A percentile compares a stretch with the other conserved stretches of the same genome.
Conservation (phyloP, 169 alveolate species). For the Eimeria zaria region DNA sequence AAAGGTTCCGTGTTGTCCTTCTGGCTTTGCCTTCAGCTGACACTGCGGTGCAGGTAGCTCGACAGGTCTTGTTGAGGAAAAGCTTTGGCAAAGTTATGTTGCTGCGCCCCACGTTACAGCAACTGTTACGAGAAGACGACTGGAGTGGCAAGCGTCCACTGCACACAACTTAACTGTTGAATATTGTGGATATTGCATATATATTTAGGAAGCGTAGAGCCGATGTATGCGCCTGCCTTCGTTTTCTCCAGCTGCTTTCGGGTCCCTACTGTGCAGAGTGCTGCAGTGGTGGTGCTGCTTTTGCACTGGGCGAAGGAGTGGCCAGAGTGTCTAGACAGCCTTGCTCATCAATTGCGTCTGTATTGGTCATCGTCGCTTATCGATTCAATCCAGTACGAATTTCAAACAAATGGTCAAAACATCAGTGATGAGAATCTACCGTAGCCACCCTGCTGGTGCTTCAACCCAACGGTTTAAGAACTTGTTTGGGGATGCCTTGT, state of each 20-base stretch:
- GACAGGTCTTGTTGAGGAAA: constrained; percentile 56
- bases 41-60: constrained; percentile 70
- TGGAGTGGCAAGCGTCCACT: constrained; percentile 68
- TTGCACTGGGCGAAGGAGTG: constrained; percentile 79
- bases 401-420: background rate
- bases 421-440: background rate
- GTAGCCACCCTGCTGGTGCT: background rate
- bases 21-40: constrained; percentile 53
- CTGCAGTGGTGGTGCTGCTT: constrained; percentile 76
- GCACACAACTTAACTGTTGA: background rate
- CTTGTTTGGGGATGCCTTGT: background rate
- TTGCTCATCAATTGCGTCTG: constrained; percentile 64
- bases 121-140: constrained; percentile 54
- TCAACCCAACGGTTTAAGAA: background rate
- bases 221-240: constrained; percentile 13
- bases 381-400: constrained; percentile 59
- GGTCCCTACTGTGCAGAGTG: constrained; percentile 14
- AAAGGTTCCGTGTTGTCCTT: background rate
- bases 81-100: constrained; percentile 35
- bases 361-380: constrained; percentile 60
- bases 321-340: constrained; percentile 73
- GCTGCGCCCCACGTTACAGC: constrained; percentile 40
- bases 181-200: background rate
- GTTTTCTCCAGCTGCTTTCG: constrained; percentile 1
- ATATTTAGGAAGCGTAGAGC: background rate